Evolutionary conservation across 129 eudicot genomes (phyloP).

Genomic region (Centaurea solstitialis): DNA sequence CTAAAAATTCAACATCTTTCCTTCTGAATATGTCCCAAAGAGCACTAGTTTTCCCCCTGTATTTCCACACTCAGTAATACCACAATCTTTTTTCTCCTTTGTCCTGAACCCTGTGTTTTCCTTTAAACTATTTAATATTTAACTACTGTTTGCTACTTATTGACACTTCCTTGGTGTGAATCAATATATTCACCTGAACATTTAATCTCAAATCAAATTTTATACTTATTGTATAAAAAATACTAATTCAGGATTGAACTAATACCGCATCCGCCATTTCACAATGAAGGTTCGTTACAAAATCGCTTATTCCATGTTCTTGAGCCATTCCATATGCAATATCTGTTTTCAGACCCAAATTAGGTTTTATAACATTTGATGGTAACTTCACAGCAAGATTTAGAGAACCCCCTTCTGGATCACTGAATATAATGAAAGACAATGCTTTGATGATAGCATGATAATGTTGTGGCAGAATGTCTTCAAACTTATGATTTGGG

Average conservation of each 20-base stretch:
- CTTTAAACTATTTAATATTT: too few relatives aligned
- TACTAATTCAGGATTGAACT: neutral
- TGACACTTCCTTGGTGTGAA: too few relatives aligned
- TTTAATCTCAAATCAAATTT: neutral
- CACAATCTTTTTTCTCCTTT: too few relatives aligned
- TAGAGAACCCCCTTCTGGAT: slow-evolving; percentile 5
- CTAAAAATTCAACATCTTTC: too few relatives aligned
- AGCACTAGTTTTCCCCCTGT: too few relatives aligned
- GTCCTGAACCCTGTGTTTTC: too few relatives aligned
- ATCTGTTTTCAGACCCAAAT: slow-evolving; percentile 19
- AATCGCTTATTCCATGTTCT: slow-evolving; percentile 28
- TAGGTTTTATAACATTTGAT: neutral
- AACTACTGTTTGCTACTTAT: too few relatives aligned
- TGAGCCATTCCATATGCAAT: slow-evolving; percentile 26
- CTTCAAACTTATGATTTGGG: slow-evolving; percentile 6
- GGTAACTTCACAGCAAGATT: slow-evolving; percentile 7
- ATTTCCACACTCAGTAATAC: too few relatives aligned
- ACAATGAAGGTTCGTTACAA: slow-evolving; percentile 24
- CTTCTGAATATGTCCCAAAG: too few relatives aligned
- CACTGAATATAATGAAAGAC: slow-evolving; percentile 1
- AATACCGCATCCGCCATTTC: slow-evolving; percentile 22
- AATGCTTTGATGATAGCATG: slow-evolving; percentile 4
- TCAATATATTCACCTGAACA: too few relatives aligned
- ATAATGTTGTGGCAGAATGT: slow-evolving; percentile 4
- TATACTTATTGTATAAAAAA: neutral